These are phyloP conservation scores for Ascoidea tarda DNA, from an alignment of 805 yeast species.

Conservation along the genomic window DNA sequence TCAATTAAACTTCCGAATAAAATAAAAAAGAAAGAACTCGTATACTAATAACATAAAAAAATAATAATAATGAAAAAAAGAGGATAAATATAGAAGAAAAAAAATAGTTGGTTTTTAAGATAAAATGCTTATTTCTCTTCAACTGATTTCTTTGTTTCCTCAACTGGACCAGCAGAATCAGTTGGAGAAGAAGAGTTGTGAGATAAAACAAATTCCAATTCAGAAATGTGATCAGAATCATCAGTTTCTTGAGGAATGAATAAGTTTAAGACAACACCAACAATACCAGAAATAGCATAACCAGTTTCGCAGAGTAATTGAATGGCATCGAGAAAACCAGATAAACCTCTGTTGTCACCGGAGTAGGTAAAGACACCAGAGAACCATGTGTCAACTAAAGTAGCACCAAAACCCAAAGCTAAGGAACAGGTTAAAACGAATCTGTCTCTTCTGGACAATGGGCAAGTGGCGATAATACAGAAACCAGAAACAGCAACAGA, in stretches of 20 bases:
- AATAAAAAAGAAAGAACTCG: too few species aligned
- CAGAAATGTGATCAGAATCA: constrained; percentile 17
- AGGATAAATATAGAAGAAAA: too few species aligned
- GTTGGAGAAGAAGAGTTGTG: too few species aligned
- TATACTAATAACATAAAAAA: too few species aligned
- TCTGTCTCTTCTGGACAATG: constrained; percentile 58
- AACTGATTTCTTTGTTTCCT: too few species aligned
- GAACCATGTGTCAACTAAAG: constrained; percentile 55
- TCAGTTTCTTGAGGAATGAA: constrained; percentile 46
- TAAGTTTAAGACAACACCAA: constrained; percentile 47
- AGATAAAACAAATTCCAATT: too few species aligned
- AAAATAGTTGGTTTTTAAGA: too few species aligned
- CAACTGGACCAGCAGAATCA: too few species aligned
- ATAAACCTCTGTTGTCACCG: constrained; percentile 41
- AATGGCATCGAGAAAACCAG: constrained; percentile 57
- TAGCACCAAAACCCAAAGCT: constrained; percentile 54
- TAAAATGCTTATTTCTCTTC: too few species aligned
- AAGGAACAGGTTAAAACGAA: constrained; percentile 55
- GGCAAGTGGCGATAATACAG: constrained; percentile 36
- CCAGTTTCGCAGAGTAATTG: constrained; percentile 60
- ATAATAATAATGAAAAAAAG: too few species aligned
- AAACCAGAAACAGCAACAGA: constrained; percentile 69
- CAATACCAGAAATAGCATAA: constrained; percentile 54
- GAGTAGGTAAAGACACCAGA: constrained; percentile 45
- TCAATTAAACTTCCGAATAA: too few species aligned